These are phyloP conservation scores for Hortiboletus flavorubellus DNA, from an alignment of 768 basidiomycete species.

Conservation along the genomic window DNA sequence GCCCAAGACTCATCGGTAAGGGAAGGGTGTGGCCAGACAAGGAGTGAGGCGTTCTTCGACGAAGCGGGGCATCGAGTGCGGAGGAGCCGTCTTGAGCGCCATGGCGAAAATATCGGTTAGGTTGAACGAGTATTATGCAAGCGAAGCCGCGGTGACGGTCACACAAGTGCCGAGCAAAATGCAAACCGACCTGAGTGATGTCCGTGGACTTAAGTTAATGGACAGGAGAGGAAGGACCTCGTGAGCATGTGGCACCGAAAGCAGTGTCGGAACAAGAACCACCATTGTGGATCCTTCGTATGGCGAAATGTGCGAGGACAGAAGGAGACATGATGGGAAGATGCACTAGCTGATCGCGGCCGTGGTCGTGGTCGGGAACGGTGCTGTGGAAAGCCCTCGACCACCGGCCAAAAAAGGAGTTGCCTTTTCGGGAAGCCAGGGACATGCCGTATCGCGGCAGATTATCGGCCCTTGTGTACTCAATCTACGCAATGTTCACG, in stretches of 20 bases:
- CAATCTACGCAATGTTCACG: conserved; percentile 6
- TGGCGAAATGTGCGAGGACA: conserved; percentile 9
- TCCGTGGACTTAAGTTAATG: conserved; percentile 40
- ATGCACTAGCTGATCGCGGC: conserved; percentile 12
- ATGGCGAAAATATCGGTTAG: conserved; percentile 35
- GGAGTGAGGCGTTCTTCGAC: conserved; percentile 14
- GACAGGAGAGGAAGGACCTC: conserved; percentile 34
- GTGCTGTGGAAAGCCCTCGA: not conserved
- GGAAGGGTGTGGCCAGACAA: conserved; percentile 3
- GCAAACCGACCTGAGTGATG: conserved; percentile 30
- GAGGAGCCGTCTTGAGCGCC: conserved; percentile 21
- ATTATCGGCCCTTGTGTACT: conserved; percentile 29
- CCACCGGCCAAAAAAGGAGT: conserved; percentile 17
- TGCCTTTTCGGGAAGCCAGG: conserved; percentile 26
- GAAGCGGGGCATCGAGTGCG: conserved; percentile 24
- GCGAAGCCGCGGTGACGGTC: conserved; percentile 39
- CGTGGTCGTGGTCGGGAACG: conserved; percentile 1
- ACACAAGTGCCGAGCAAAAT: conserved; percentile 32
- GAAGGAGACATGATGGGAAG: conserved; percentile 7
- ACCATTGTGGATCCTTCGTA: conserved; percentile 20
- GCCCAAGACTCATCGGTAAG: conserved; percentile 14
- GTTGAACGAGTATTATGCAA: conserved; percentile 27
- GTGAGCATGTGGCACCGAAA: conserved; percentile 34
- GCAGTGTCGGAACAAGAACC: conserved; percentile 28
- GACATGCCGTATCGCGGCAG: conserved; percentile 28